Evolutionary conservation across 2,329 filamentous ascomycete species (phyloP), one percentile per base, ranked within the genome.

Genomic region (Paramyrothecium roridum): DNA sequence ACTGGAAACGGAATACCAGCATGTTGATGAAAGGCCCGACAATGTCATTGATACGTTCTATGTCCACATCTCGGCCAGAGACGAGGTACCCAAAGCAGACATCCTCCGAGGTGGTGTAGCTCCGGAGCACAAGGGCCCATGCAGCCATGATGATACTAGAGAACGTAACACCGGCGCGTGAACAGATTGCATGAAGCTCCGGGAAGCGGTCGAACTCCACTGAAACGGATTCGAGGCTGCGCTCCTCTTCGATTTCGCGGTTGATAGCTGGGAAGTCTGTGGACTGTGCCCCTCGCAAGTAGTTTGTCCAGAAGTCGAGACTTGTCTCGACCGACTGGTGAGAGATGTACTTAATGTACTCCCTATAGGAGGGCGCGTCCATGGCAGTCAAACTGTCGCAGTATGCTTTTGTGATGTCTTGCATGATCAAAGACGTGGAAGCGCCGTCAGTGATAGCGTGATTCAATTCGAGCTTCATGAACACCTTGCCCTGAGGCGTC

Each of bases 81-180:
- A 56, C 55, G 2, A 65, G 48, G 8, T 62, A 63, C 10, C 81
- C 81, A 55, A 83, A 84, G 34, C 75, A 78, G 0, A 83, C 72
- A 50, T 82, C 78, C 2, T 71, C 69, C 0, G 70, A 67, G 0
- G 73, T 72, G 3, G 80, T 79, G 57, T 81, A 82, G 8, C 62
- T 68, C 13, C 76, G 71, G 13, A 85, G 63, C 0, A 81, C 67
- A 6, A 85, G 67, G 2, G 76, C 78, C 82, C 82, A 84, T 0
- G 73, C 73, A 20, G 79, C 71, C 55, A 81, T 78, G 2, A 84
- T 69, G 0, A 83, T 64, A 40, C 76, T 80, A 1, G 80, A 78
- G 1, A 80, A 56, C 0, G 81, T 84, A 6, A 79, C 70, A 1
- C 71, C 73, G 2, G 58, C 48, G 19, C 54, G 13, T 34, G 47